Base-by-base conservation (phyloP, 352 stramenopile genomes). In the Lagenidium giganteum region DNA sequence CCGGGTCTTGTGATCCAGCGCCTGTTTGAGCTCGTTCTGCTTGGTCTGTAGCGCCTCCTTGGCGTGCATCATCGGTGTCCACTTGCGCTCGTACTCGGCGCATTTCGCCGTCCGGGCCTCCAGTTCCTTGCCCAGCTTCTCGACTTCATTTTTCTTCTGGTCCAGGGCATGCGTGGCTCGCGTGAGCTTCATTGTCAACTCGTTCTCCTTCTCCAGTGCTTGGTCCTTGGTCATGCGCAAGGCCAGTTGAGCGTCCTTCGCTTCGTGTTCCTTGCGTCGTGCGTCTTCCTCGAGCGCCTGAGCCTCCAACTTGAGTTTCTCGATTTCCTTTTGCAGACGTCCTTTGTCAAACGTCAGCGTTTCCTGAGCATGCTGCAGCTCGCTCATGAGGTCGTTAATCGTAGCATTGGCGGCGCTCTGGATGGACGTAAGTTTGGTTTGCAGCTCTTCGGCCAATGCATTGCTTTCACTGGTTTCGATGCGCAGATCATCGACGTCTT, bases 381-480 rank as follows among this genome's bases (percentile, higher is more conserved):
- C 77, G 5, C 29, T 43, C 35, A 87, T 67, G 2, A 89, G 47
- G 18, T 89, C 77, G 45, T 89, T 83, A 35, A 89, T 87, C 7
- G 77, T 89, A 0, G 77, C 77, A 53, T 89, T 89, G 12, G 77
- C 77, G 5, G 77, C 77, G 46, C 41, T 83, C 47, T 89, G 77
- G 20, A 89, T 74, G 0, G 77, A 81, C 13, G 64, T 69, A 41
- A 89, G 69, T 43, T 89, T 85, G 11, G 38, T 51, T 30, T 89
- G 77, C 23, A 89, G 34, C 42, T 87, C 71, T 29, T 87, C 77
- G 0, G 65, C 51, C 7, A 77, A 43, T 0, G 62, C 58, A 13
- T 31, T 48, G 1, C 45, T 55, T 17, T 90, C 77, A 18, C 49
- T 62, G 8, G 27, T 44, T 39, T 90, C 77, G 1, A 48, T 22